phyloP scores from a whole-genome alignment of 441 rosid species.

The Gossypium trilobum region DNA sequence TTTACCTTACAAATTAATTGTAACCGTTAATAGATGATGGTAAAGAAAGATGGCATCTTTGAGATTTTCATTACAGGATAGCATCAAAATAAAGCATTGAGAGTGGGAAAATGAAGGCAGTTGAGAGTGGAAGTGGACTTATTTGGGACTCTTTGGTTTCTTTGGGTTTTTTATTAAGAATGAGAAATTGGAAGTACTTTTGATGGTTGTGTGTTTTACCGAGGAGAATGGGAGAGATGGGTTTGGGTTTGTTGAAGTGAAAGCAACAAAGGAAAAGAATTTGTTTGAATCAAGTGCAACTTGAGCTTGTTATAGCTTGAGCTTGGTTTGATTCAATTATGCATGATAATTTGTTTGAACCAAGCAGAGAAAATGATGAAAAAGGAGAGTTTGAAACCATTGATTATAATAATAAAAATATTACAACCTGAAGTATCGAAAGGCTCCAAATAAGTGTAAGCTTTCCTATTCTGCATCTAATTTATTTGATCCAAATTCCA shows the following conservation, averaged over 20 bases:
- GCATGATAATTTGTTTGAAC: neutral
- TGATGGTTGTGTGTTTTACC: no score
- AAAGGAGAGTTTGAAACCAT: neutral
- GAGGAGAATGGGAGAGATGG: neutral
- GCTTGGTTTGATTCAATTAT: no score
- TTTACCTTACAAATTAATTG: neutral
- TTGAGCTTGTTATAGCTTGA: no score
- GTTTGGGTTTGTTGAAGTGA: neutral
- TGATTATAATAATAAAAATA: neutral
- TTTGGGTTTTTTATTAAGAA: no score
- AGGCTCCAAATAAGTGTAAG: neutral
- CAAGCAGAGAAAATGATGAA: neutral
- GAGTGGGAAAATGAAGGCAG: constrained; percentile 9
- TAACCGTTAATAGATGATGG: neutral
- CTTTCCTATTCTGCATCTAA: neutral
- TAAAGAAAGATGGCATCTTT: constrained; percentile 38
- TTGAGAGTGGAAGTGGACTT: no score
- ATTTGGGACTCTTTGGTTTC: no score
- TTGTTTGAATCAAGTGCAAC: no score
- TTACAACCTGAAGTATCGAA: neutral
- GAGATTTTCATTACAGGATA: constrained; percentile 44
- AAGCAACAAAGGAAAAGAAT: neutral
- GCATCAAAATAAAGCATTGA: constrained; percentile 46
- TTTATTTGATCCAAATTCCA: neutral
- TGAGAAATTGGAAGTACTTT: no score